These are phyloP conservation scores for Pestalotiopsis sp. DNA, from an alignment of 2,329 filamentous ascomycete species.

Conservation along the genomic window DNA sequence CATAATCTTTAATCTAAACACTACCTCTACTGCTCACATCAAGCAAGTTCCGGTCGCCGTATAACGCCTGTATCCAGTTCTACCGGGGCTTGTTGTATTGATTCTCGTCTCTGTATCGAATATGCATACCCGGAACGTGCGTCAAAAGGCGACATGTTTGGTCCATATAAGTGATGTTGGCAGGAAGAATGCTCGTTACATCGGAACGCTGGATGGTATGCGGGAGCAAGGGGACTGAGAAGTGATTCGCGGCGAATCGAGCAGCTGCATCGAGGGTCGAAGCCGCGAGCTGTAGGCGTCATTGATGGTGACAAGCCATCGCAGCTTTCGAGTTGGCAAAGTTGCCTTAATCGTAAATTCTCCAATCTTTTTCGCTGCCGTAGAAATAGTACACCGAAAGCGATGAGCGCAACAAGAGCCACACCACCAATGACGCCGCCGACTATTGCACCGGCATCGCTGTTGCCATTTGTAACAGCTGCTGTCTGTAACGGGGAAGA, in stretches of 20 bases:
- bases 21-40: background rate
- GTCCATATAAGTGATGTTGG: background rate
- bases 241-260: background rate
- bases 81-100: background rate
- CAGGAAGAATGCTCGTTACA: background rate
- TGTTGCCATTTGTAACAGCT: background rate
- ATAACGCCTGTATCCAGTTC: background rate
- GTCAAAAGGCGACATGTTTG: background rate
- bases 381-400: conserved; percentile 16
- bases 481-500: background rate
- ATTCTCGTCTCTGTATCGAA: background rate
- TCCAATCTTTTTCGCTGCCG: conserved; percentile 6
- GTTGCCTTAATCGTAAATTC: background rate
- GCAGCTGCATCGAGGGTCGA: conserved; percentile 5
- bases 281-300: background rate
- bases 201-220: background rate
- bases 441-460: conserved; percentile 15
- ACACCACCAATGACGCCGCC: conserved; percentile 22
- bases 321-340: background rate
- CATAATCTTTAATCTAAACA: background rate
- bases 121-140: background rate
- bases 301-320: background rate
- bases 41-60: background rate
- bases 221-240: background rate
- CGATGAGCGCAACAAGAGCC: conserved; percentile 18